Evolutionary conservation across 495 filamentous ascomycete species (phyloP).

Genomic region (Immersiella caudata): DNA sequence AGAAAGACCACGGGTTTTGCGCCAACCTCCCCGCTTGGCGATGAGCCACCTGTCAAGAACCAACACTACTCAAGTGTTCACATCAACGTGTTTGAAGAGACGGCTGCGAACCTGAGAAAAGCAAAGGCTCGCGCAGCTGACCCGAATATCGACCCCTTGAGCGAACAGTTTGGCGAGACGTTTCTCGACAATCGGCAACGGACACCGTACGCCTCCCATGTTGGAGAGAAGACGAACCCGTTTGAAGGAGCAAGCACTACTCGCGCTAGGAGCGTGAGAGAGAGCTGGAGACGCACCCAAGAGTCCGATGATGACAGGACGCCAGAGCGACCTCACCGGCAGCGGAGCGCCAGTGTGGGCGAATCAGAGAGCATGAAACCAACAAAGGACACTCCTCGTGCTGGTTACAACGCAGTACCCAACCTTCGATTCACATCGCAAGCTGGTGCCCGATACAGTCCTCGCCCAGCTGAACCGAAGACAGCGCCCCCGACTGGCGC

Average conservation of each 20-base stretch:
- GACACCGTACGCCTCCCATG: constrained; percentile 67
- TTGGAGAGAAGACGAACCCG: constrained; percentile 69
- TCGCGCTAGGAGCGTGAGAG: constrained; percentile 45
- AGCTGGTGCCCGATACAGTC: constrained; percentile 36
- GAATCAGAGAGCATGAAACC: constrained; percentile 30
- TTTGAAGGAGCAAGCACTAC: constrained; percentile 47
- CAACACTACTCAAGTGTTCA: constrained; percentile 45
- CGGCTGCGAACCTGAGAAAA: constrained; percentile 38
- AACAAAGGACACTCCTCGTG: constrained; percentile 17
- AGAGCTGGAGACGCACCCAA: constrained; percentile 22
- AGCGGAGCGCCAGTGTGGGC: constrained; percentile 37
- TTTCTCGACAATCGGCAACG: constrained; percentile 58
- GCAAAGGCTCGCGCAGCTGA: constrained; percentile 26
- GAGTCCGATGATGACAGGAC: constrained; percentile 20
- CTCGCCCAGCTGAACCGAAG: constrained; percentile 15
- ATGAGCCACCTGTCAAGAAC: constrained; percentile 50
- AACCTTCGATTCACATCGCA: constrained; percentile 28
- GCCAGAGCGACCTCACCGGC: constrained; percentile 27
- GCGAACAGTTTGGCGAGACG: constrained; percentile 45
- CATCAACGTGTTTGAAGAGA: constrained; percentile 37
- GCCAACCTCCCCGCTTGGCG: constrained; percentile 45
- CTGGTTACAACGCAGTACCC: constrained; percentile 10
- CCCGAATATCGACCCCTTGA: constrained; percentile 44
- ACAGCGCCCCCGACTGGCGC: constrained; percentile 22
- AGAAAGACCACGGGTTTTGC: constrained; percentile 41